These are phyloP conservation scores for Sarcomyxa edulis DNA, from an alignment of 768 basidiomycete species.

Conservation along the genomic window DNA sequence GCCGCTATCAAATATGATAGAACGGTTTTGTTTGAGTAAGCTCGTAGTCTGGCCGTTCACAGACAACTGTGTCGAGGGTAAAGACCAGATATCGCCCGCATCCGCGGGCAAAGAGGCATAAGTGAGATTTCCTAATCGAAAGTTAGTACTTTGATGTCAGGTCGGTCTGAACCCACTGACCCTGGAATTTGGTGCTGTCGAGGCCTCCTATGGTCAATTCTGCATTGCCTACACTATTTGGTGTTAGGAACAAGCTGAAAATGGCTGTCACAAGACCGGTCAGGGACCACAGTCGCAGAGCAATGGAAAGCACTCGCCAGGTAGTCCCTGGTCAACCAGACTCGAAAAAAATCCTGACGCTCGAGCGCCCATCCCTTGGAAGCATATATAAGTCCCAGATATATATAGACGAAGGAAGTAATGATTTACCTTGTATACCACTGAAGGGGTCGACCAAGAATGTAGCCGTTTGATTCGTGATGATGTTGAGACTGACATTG, in stretches of 20 bases:
- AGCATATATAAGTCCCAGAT: no score
- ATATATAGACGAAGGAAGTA: no score
- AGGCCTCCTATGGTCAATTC: slow-evolving; percentile 51
- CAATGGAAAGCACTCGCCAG: slow-evolving; percentile 32
- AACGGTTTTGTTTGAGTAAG: slow-evolving; percentile 31
- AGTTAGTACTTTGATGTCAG: slow-evolving; percentile 3
- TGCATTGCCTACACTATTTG: slow-evolving; percentile 38
- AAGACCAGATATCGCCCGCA: slow-evolving; percentile 35
- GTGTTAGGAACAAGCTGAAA: slow-evolving; percentile 48
- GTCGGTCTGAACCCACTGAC: slow-evolving; percentile 18
- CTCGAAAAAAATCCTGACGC: slow-evolving; percentile 47
- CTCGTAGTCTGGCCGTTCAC: slow-evolving; percentile 50
- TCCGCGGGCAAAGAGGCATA: slow-evolving; percentile 35
- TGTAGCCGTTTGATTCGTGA: slow-evolving; percentile 46
- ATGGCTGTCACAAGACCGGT: slow-evolving; percentile 31
- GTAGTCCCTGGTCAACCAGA: slow-evolving; percentile 42
- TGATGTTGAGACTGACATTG: slow-evolving; percentile 38
- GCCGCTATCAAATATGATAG: slow-evolving; percentile 53
- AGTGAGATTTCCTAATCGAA: slow-evolving; percentile 30
- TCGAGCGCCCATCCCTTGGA: slow-evolving; percentile 47
- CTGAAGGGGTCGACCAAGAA: slow-evolving; percentile 53
- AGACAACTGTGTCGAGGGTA: slow-evolving; percentile 37
- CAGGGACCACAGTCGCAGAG: slow-evolving; percentile 1
- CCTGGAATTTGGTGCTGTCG: slow-evolving; percentile 45
- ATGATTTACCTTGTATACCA: slow-evolving; percentile 53